Evolutionary conservation across 805 yeast species (phyloP), one percentile per base, ranked within the genome.

Genomic region (Monosporozyma unispora): DNA sequence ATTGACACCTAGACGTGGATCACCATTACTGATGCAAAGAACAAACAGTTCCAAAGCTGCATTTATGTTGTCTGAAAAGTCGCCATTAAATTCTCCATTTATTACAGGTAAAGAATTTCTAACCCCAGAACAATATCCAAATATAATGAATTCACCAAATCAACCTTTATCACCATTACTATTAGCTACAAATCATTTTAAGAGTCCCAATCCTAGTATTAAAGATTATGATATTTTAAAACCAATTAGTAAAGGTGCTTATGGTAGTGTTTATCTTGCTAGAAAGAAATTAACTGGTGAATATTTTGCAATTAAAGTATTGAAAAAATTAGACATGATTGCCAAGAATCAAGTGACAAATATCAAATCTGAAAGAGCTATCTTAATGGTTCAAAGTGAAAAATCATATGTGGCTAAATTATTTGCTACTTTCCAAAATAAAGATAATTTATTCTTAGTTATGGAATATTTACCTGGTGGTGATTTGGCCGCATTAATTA

Each of bases 391-490:
- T 2, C 98, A 93, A 62, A 79, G 95, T 2, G 91, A 89, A 54
- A 84, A 91, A 37, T 95, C 96, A 0, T 88, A 84, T 62, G 97
- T 93, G 52, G 98, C 96, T 1, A 89, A 84, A 60, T 71, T 93
- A 28, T 86, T 81, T 59, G 86, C 85, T 47, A 84, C 95, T 31
- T 93, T 93, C 65, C 99, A 93, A 68, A 87, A 87, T 52, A 78
- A 79, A 46, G 95, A 88, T 52, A 89, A 84, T 62, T 70, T 93
- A 16, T 93, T 87, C 60, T 72, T 93, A 56, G 99, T 93, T 2
- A 91, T 95, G 98, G 99, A 93, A 64, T 93, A 88, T 61, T 70
- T 93, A 38, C 87, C 85, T 56, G 99, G 99, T 41, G 99, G 99
- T 31, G 99, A 93, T 64, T 79, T 91, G 60, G 93, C 97, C 0